These are phyloP conservation scores for Fraxinus excelsior DNA, from an alignment of 257 asterid genomes.

Conservation along the genomic window DNA sequence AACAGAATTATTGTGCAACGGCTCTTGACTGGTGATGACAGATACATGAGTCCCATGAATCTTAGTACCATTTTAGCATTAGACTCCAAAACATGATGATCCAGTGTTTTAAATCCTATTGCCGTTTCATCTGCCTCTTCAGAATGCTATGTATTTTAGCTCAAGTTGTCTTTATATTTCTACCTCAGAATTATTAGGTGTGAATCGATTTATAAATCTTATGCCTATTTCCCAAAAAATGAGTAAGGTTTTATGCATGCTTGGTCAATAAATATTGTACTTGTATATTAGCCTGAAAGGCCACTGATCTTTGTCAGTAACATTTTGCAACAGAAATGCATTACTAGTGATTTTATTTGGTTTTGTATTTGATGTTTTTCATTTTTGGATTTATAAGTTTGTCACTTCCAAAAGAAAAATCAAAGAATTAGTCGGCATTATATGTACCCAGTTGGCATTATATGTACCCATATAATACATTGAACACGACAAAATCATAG, in stretches of 20 bases:
- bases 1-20: slow-evolving; percentile 63
- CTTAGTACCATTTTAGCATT: slow-evolving; percentile 54
- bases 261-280: slow-evolving; percentile 6
- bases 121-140: neutral
- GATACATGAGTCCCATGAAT: slow-evolving; percentile 74
- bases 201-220: neutral
- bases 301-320: neutral
- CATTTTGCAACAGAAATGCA: neutral
- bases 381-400: neutral
- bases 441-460: too few species aligned
- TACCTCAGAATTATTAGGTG: slow-evolving; percentile 3
- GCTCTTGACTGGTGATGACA: slow-evolving; percentile 48
- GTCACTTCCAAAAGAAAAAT: neutral
- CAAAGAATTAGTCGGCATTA: too few species aligned
- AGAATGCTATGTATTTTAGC: neutral
- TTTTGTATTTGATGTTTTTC: neutral
- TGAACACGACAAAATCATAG: too few species aligned
- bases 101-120: neutral
- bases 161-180: slow-evolving; percentile 19
- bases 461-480: too few species aligned
- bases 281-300: neutral
- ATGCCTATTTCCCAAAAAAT: neutral
- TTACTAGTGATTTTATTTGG: neutral
- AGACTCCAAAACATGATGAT: slow-evolving; percentile 47
- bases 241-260: neutral